phyloP scores from a whole-genome alignment of 345 rosid genomes.

The Eucalyptus cladocalyx region DNA sequence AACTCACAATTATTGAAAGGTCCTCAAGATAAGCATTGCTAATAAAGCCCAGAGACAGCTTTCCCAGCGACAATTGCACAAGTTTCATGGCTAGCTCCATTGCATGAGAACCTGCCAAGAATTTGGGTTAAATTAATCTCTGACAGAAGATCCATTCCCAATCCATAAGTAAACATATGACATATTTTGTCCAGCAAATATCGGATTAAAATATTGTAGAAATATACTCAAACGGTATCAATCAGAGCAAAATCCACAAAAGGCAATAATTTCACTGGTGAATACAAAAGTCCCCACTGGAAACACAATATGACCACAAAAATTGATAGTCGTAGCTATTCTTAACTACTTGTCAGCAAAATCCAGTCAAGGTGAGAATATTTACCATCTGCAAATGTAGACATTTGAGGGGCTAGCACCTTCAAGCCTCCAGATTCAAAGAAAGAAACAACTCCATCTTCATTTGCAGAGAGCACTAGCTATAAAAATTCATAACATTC shows the following conservation, averaged over 20 bases:
- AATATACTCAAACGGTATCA: not conserved
- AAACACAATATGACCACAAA: not conserved
- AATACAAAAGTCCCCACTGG: not conserved
- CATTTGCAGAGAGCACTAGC: conserved; percentile 47
- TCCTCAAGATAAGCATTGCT: conserved; percentile 24
- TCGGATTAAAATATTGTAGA: not conserved
- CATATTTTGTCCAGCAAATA: not conserved
- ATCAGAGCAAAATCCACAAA: not conserved
- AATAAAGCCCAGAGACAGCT: conserved; percentile 25
- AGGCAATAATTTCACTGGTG: not conserved
- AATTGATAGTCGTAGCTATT: not conserved
- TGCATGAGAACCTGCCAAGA: conserved; percentile 51
- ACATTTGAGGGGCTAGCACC: conserved; percentile 50
- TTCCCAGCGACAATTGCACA: conserved; percentile 38
- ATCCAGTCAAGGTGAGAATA: not conserved
- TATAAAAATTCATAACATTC: conserved; percentile 72
- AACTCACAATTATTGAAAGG: conserved; percentile 55
- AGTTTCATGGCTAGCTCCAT: conserved; percentile 69
- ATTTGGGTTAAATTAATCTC: not conserved
- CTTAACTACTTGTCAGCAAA: not conserved
- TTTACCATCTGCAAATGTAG: conserved; percentile 55
- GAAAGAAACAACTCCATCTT: conserved; percentile 33
- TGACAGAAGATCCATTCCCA: not conserved
- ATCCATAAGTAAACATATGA: not conserved
- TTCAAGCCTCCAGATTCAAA: conserved; percentile 61